Evolutionary conservation across 495 filamentous ascomycete genomes (phyloP).

Genomic region (Neurospora africana): DNA sequence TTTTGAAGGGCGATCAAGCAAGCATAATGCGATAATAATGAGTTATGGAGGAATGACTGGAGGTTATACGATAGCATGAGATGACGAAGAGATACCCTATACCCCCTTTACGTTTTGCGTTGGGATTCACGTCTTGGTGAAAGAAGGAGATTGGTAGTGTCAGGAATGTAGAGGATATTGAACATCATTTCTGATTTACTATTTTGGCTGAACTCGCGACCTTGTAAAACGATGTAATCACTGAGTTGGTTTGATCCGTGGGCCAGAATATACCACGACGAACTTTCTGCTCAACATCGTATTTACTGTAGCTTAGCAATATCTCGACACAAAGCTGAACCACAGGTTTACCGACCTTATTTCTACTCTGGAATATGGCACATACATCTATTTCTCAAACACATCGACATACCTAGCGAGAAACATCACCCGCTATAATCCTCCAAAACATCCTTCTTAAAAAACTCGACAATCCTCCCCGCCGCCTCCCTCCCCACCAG

Average conservation of each 20-base stretch:
- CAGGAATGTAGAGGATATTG: neutral
- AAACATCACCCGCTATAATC: slow-evolving; percentile 7
- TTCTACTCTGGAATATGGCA: neutral
- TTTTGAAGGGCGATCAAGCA: neutral
- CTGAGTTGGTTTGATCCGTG: neutral
- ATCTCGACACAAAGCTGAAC: too few species aligned
- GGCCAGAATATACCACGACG: neutral
- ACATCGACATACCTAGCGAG: neutral
- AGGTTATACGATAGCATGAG: neutral
- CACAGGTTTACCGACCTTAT: too few species aligned
- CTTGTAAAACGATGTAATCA: neutral
- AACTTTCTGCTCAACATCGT: neutral
- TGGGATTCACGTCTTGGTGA: neutral
- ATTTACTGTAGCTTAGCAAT: neutral
- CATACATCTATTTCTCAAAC: neutral
- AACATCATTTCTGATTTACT: neutral
- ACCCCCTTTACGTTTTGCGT: neutral
- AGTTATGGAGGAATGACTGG: neutral
- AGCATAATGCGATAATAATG: neutral
- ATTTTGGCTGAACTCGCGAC: neutral
- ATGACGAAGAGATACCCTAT: neutral
- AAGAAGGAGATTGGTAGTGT: neutral
- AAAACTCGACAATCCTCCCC: slow-evolving; percentile 69
- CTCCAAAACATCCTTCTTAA: slow-evolving; percentile 64
- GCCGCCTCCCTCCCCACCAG: slow-evolving; percentile 74